These are phyloP conservation scores for Mycena maculata DNA, from an alignment of 768 basidiomycete genomes.

Conservation along the genomic window DNA sequence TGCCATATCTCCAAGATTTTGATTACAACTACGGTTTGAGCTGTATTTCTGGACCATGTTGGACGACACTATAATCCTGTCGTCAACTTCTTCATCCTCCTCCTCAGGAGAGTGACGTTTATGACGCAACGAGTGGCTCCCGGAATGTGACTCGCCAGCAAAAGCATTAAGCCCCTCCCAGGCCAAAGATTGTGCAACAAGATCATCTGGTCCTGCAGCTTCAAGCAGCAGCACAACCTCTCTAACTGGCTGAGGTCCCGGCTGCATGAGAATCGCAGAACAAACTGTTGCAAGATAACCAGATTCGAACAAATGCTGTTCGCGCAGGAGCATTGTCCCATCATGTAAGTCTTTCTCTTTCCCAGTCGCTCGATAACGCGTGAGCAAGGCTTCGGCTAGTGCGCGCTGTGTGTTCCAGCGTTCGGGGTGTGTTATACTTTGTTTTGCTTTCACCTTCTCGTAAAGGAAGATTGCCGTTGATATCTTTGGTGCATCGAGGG, in stretches of 20 bases:
- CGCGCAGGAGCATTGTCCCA: conserved; percentile 15
- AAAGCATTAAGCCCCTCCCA: conserved; percentile 12
- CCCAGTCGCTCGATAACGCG: conserved; percentile 15
- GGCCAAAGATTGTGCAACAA: conserved; percentile 6
- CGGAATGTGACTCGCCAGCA: background rate
- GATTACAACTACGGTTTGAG: background rate
- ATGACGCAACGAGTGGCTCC: background rate
- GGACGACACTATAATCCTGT: background rate
- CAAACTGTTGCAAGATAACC: conserved; percentile 7
- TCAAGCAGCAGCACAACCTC: conserved; percentile 12
- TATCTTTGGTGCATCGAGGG: conserved; percentile 10
- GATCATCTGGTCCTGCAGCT: conserved; percentile 13
- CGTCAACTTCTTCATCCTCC: conserved; percentile 11
- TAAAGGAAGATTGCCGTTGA: conserved; percentile 14
- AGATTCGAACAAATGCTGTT: conserved; percentile 16
- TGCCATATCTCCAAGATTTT: conserved; percentile 11
- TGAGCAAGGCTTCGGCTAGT: conserved; percentile 4
- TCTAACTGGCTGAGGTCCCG: conserved; percentile 2
- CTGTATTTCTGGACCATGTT: conserved; percentile 4
- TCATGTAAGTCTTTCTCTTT: conserved; percentile 10
- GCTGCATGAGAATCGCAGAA: conserved; percentile 14
- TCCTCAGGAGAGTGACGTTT: background rate
- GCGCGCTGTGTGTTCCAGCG: conserved; percentile 12
- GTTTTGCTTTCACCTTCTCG: conserved; percentile 15
- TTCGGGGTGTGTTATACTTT: conserved; percentile 7